These are phyloP conservation scores for Teunomyces stri DNA, from an alignment of 805 yeast genomes.

Conservation along the genomic window DNA sequence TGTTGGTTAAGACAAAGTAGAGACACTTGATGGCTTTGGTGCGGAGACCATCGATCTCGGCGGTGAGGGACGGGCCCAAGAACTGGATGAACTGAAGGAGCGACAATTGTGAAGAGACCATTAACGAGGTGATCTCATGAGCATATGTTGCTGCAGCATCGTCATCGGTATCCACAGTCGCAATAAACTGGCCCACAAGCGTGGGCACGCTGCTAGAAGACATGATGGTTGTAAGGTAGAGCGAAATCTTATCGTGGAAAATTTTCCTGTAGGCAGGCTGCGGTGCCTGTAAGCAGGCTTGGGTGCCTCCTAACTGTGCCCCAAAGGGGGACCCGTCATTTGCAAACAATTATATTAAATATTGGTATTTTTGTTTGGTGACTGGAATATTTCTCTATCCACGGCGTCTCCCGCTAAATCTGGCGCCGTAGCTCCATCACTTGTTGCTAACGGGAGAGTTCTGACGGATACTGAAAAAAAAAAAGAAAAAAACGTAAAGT, in stretches of 20 bases:
- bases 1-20: constrained; percentile 27
- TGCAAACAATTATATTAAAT: too few relatives aligned
- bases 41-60: constrained; percentile 54
- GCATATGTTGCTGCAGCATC: constrained; percentile 15
- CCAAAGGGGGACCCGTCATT: too few relatives aligned
- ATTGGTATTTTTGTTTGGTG: too few relatives aligned
- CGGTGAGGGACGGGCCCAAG: constrained; percentile 62
- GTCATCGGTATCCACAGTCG: constrained; percentile 28
- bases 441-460: too few relatives aligned
- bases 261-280: not conserved
- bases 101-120: constrained; percentile 23
- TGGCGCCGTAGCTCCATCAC: too few relatives aligned
- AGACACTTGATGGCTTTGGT: constrained; percentile 45
- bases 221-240: not conserved
- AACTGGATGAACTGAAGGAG: constrained; percentile 54
- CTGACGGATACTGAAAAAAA: too few relatives aligned
- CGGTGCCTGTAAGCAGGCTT: too few relatives aligned
- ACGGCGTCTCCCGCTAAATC: too few relatives aligned
- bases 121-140: constrained; percentile 20
- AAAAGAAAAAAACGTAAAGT: too few relatives aligned
- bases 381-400: too few relatives aligned
- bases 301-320: too few relatives aligned
- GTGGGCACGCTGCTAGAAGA: constrained; percentile 20
- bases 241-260: constrained; percentile 2
- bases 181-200: constrained; percentile 37